Evolutionary conservation across 257 asterid species (phyloP), one percentile per base, ranked within the genome.

Genomic region (Echites panduratus): DNA sequence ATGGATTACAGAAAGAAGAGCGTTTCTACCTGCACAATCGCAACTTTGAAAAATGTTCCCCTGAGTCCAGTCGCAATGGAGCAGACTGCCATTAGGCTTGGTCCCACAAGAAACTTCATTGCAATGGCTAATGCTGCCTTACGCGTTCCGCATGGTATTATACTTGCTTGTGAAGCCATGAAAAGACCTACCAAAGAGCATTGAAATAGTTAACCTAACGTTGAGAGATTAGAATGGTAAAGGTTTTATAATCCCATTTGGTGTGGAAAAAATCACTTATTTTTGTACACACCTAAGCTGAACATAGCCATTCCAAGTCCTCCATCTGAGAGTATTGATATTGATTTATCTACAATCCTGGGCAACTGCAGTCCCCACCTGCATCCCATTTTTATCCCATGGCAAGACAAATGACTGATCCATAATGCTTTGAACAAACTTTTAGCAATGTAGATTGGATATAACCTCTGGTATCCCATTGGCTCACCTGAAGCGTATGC

Each of bases 251-350:
- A 43, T 63, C 38, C 48, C 26, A 63, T 63, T 63, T 22, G 20
- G 70, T 58, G 47, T 73, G 53, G 57, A 9, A 61, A 29, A 47
- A 19, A 53, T 45, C 9, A 74, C 50, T 57, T 77, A 29, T 64
- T 74, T 38, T 72, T 9, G 71, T 66, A 58, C 70, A 52, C 79
- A 91, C 98, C 96, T 90, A 93, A 78, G 87, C 98, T 90, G 89
- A 93, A 93, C 96, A 90, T 89, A 71, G 98, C 96, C 98, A 93
- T 93, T 74, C 98, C 98, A 38, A 93, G 92, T 50, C 98, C 98
- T 71, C 98, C 98, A 63, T 93, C 90, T 27, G 97, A 84, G 73
- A 93, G 66, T 71, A 90, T 75, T 56, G 87, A 74, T 73, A 93
- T 74, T 41, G 98, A 90, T 71, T 70, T 61, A 32, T 86, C 89